Percentiles rank a stretch among this genome's conserved stretches.
phyloP scores from a whole-genome alignment of 495 filamentous ascomycete species.

The Penicillium ucsense region DNA sequence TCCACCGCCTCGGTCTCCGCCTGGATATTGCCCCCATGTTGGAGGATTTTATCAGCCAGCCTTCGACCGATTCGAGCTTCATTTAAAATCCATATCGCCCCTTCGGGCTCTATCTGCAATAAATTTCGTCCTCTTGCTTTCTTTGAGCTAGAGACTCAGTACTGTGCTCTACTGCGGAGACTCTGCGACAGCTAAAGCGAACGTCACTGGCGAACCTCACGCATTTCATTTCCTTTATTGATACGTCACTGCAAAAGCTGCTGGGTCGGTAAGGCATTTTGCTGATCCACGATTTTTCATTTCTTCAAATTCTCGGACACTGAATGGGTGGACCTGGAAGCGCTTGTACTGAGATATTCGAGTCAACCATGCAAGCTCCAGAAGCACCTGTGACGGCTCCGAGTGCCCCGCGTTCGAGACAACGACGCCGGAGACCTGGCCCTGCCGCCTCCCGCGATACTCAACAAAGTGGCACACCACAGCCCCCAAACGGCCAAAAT shows the following conservation, averaged over 20 bases:
- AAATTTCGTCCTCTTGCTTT: no score
- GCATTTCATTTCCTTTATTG: no score
- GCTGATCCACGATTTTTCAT: neutral
- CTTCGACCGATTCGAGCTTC: constrained; percentile 7
- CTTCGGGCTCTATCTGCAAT: neutral
- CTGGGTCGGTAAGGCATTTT: neutral
- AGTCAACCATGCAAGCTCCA: constrained; percentile 15
- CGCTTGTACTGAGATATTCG: no score
- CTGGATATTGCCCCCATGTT: constrained; percentile 9
- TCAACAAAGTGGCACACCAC: constrained; percentile 4
- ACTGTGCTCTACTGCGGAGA: no score
- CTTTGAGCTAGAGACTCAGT: no score
- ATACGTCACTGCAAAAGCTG: no score
- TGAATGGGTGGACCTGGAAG: neutral
- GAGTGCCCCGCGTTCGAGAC: constrained; percentile 20
- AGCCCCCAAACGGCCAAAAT: constrained; percentile 3
- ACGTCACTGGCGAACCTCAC: no score
- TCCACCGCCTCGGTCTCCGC: constrained; percentile 11
- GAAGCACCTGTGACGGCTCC: constrained; percentile 4
- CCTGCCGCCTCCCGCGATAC: constrained; percentile 17
- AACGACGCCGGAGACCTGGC: constrained; percentile 26
- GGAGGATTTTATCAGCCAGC: constrained; percentile 11
- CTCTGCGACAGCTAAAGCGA: no score
- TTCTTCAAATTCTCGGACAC: neutral
- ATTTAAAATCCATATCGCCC: constrained; percentile 1